A percentile compares a stretch with the other conserved stretches of the same genome.
Conservation (phyloP, 2,329 filamentous ascomycete genomes). For the Nothopassalora personata region DNA sequence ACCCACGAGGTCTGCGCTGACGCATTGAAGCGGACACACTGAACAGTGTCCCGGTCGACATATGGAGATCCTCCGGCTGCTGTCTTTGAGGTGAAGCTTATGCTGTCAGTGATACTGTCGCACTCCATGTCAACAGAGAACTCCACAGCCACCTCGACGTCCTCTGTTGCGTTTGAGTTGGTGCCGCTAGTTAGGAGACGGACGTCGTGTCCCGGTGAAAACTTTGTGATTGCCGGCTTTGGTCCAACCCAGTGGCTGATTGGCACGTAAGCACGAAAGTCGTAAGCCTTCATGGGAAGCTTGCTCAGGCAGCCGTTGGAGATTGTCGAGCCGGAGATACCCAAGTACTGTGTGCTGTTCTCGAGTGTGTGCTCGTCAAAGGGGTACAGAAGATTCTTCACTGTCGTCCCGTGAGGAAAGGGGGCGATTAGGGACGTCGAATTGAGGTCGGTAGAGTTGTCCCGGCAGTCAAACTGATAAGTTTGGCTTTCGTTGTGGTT, state of each 20-base stretch:
- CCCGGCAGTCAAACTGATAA: conserved; percentile 54
- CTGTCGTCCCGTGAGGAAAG: conserved; percentile 47
- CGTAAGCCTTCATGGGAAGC: conserved; percentile 49
- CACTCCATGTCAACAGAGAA: conserved; percentile 59
- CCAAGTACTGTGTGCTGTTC: conserved; percentile 19
- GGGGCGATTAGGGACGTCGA: conserved; percentile 49
- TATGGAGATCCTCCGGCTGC: conserved; percentile 40
- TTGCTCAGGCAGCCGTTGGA: conserved; percentile 51
- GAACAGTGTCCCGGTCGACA: conserved; percentile 41
- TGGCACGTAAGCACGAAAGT: conserved; percentile 55
- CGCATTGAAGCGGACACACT: conserved; percentile 35
- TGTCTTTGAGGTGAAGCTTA: conserved; percentile 50
- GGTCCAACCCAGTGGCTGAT: conserved; percentile 44
- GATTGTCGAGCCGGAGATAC: conserved; percentile 40
- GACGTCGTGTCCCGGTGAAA: conserved; percentile 55
- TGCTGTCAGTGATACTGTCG: conserved; percentile 44
- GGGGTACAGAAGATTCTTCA: conserved; percentile 57
- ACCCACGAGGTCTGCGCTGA: conserved; percentile 3
- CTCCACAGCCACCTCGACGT: conserved; percentile 47
- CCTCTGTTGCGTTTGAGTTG: conserved; percentile 24
- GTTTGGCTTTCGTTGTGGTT: conserved; percentile 43
- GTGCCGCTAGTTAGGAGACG: conserved; percentile 49
- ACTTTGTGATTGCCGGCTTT: conserved; percentile 53
- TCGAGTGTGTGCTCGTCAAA: conserved; percentile 50
- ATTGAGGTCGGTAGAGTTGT: conserved; percentile 25